Evolutionary conservation across 805 yeast species (phyloP), one percentile per base, ranked within the genome.

Genomic region (Starmerella floris): DNA sequence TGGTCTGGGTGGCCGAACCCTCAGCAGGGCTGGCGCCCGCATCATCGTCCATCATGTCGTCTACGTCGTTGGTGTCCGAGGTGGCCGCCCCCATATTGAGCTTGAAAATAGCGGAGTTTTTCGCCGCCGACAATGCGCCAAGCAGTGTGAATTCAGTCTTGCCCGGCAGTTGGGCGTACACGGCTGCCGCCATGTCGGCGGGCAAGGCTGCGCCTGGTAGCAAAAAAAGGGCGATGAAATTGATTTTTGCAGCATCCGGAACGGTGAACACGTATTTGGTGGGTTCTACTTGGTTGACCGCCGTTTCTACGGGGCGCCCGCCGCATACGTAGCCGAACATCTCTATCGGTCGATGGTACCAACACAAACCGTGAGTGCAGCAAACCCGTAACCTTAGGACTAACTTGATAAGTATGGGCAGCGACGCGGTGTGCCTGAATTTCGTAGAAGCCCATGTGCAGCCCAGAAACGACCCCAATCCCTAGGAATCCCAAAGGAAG

Each of bases 81-180:
- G 48, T 50, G 25, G 54, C 46, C 13, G 56, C 51, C 6, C 58
- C 51, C 48, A 67, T 68, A 56, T 77, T 83, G 45, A 88, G 72
- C 56, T 79, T 80, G 66, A 82, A 91, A 2, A 91, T 91, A 0
- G 96, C 95, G 45, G 94, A 82, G 30, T 93, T 97, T 58, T 88
- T 91, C 30, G 61, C 63, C 16, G 49, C 51, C 10, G 67, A 58
- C 15, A 66, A 53, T 63, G 55, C 63, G 33, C 59, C 70, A 21
- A 52, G 58, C 25, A 60, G 48, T 48, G 47, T 58, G 48, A 50
- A 61, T n/a, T 67, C 69, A 39, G 68, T 62, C 19, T 39, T 27
- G 9, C 69, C 66, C 13, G 87, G 85, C 40, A 87, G 63, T 58
- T 88, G 95, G 62, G 84, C 88, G 60, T 80, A 91, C 2, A 91